Conservation (phyloP, 192 early-diverging fungal genomes). For the Coemansia sp. region DNA sequence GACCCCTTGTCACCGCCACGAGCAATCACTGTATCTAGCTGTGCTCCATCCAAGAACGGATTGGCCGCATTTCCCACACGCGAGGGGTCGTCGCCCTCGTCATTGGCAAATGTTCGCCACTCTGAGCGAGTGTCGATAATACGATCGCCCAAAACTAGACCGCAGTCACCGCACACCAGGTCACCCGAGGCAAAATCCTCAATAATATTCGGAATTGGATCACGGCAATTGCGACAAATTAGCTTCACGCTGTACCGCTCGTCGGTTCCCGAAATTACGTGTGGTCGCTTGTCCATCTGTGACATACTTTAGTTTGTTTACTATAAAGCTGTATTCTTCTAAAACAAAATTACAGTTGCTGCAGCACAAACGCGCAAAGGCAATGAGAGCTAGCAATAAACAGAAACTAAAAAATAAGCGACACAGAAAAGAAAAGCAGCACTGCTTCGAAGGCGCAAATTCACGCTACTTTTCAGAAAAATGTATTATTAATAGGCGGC, state of each 20-base stretch:
- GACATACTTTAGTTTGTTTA: too few relatives aligned
- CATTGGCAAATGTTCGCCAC: constrained; percentile 74
- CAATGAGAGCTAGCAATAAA: too few relatives aligned
- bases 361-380: too few relatives aligned
- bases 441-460: too few relatives aligned
- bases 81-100: constrained; percentile 51
- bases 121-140: constrained; percentile 97
- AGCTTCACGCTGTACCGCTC: constrained; percentile 18
- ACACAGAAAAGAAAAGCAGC: too few relatives aligned
- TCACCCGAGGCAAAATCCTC: constrained; percentile 96
- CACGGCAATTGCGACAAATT: constrained; percentile 76
- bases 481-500: too few relatives aligned
- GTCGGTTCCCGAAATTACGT: not conserved
- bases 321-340: too few relatives aligned
- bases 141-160: constrained; percentile 85
- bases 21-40: constrained; percentile 66
- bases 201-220: constrained; percentile 85
- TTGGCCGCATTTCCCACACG: constrained; percentile 50
- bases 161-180: constrained; percentile 75
- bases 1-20: constrained; percentile 74
- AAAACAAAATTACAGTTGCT: too few relatives aligned
- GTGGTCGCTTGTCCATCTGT: too few relatives aligned
- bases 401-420: too few relatives aligned
- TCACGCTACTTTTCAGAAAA: too few relatives aligned
- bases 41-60: constrained; percentile 38